Conservation (phyloP, 31 red algal species). For the Odonthalia washingtoniensis region DNA sequence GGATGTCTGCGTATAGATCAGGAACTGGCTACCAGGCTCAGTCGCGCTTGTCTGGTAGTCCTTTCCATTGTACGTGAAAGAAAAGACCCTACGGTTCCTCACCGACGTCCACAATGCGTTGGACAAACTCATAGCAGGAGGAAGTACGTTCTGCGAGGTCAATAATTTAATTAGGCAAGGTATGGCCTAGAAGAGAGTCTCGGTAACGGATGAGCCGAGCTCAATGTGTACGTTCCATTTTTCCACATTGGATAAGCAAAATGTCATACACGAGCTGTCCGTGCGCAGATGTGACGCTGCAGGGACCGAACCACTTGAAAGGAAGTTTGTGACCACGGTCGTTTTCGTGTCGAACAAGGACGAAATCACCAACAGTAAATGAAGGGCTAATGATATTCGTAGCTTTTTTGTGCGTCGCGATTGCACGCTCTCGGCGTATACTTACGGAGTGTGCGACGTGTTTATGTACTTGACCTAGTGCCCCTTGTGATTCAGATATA, state of each 20-base stretch:
- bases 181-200: conserved; percentile 5
- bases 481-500: neutral
- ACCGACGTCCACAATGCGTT: neutral
- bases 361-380: conserved; percentile 13
- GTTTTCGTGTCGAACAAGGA: conserved; percentile 18
- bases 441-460: neutral
- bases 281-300: neutral
- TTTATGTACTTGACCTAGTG: conserved; percentile 27
- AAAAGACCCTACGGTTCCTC: conserved; percentile 17
- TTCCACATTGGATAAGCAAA: neutral
- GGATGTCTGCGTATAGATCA: neutral
- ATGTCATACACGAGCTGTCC: conserved; percentile 15
- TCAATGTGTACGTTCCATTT: conserved; percentile 3
- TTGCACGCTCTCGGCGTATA: conserved; percentile 4
- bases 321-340: conserved; percentile 38
- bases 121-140: conserved; percentile 8
- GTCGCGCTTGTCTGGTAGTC: conserved; percentile 39
- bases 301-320: conserved; percentile 19
- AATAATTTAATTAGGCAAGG: neutral
- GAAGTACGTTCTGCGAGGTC: conserved; percentile 29
- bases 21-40: conserved; percentile 23
- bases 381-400: conserved; percentile 29
- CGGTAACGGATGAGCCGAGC: conserved; percentile 8
- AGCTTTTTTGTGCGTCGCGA: neutral
- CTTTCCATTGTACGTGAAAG: no score